Evolutionary conservation across 108 stramenopile species (phyloP).

Genomic region (Chaetoceros tenuissimus): DNA sequence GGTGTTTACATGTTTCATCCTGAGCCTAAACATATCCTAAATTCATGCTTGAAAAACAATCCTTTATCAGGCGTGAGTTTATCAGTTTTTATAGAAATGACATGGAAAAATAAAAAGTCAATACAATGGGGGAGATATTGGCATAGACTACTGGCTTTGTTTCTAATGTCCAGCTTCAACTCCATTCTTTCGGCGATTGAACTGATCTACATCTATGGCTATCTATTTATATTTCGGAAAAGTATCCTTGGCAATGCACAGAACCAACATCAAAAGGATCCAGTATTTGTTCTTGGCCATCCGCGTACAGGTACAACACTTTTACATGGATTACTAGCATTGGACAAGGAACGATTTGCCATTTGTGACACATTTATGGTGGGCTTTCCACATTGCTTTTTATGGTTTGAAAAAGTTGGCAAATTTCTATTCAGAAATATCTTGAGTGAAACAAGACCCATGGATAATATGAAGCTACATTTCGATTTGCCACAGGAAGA

Average conservation of each 20-base stretch:
- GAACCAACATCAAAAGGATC: slow-evolving; percentile 9
- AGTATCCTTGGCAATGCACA: neutral
- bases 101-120: neutral
- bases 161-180: neutral
- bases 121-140: neutral
- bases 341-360: slow-evolving; percentile 32
- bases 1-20: neutral
- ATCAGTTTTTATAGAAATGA: neutral
- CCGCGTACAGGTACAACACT: slow-evolving; percentile 42
- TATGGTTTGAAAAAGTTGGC: slow-evolving; percentile 38
- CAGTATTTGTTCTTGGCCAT: slow-evolving; percentile 41
- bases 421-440: slow-evolving; percentile 27
- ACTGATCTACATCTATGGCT: neutral
- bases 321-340: slow-evolving; percentile 28
- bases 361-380: slow-evolving; percentile 37
- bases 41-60: neutral
- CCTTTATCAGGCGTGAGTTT: neutral
- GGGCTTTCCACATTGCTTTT: slow-evolving; percentile 34
- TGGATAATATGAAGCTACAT: slow-evolving; percentile 33
- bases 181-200: neutral
- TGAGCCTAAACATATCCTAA: neutral
- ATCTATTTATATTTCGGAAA: neutral
- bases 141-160: neutral
- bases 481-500: slow-evolving; percentile 49
- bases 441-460: slow-evolving; percentile 29